Conservation (phyloP, 257 asterid species). For the Linderniella brevidens region DNA sequence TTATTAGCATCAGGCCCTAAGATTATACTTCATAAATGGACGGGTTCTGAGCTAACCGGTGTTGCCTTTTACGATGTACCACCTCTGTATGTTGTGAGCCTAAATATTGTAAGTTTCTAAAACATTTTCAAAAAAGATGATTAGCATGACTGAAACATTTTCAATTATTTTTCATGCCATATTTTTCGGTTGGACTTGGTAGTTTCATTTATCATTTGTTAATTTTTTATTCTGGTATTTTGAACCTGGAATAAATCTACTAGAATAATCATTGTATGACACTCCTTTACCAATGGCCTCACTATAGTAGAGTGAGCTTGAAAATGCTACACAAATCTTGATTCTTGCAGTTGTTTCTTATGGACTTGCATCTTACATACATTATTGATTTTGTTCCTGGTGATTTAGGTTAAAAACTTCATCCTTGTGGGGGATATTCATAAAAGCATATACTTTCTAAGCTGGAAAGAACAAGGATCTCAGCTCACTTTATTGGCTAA, state of each 20-base stretch:
- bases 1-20: conserved; percentile 94
- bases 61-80: conserved; percentile 89
- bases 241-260: no score
- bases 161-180: no score
- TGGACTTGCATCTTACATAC: conserved; percentile 5
- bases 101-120: conserved; percentile 56
- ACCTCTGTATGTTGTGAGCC: conserved; percentile 97
- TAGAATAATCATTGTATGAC: no score
- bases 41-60: conserved; percentile 78
- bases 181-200: no score
- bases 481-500: conserved; percentile 85
- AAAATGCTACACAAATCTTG: not conserved
- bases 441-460: conserved; percentile 89
- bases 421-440: conserved; percentile 94
- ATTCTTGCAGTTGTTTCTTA: not conserved
- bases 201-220: no score
- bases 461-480: conserved; percentile 95
- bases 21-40: conserved; percentile 87
- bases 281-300: no score
- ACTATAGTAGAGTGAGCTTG: no score
- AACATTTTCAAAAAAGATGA: no score
- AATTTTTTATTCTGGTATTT: no score
- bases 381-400: conserved; percentile 7
- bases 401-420: conserved; percentile 70
- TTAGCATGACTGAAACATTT: no score